phyloP scores from a whole-genome alignment of 148 eudicot species.

The Chenopodium formosanum region DNA sequence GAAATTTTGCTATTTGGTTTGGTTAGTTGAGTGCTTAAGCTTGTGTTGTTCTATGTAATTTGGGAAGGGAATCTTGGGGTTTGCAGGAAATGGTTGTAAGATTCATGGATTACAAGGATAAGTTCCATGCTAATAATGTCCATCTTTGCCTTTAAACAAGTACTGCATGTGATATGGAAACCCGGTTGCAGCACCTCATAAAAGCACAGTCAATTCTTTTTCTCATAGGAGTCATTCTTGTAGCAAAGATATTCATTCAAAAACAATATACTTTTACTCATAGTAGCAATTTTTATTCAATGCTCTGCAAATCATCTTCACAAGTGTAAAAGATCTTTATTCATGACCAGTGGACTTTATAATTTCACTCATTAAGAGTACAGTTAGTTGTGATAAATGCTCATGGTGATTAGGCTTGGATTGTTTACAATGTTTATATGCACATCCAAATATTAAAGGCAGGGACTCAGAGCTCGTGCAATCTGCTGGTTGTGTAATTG shows the following conservation, averaged over 20 bases:
- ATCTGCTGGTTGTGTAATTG: background rate
- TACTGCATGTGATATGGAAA: background rate
- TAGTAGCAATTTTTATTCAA: background rate
- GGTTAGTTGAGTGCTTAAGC: background rate
- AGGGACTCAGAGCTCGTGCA: background rate
- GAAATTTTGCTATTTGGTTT: too few relatives aligned
- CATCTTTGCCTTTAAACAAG: too few relatives aligned
- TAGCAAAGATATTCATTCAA: slow-evolving; percentile 13
- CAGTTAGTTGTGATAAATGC: background rate
- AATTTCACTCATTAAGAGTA: background rate
- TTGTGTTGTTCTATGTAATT: too few relatives aligned
- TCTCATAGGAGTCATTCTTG: slow-evolving; percentile 1
- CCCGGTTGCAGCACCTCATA: background rate
- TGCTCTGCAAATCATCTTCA: background rate
- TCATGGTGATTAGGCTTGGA: background rate
- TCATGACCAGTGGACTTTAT: background rate
- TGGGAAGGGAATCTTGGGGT: too few relatives aligned
- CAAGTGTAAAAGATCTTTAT: background rate
- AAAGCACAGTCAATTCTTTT: background rate
- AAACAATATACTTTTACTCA: background rate
- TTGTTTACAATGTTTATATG: background rate
- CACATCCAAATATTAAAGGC: background rate
- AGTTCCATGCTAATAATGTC: too few relatives aligned
- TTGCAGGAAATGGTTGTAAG: too few relatives aligned
- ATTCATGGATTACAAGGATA: too few relatives aligned